Conservation (phyloP, 495 filamentous ascomycete genomes). For the Aspergillus haitiensis region DNA sequence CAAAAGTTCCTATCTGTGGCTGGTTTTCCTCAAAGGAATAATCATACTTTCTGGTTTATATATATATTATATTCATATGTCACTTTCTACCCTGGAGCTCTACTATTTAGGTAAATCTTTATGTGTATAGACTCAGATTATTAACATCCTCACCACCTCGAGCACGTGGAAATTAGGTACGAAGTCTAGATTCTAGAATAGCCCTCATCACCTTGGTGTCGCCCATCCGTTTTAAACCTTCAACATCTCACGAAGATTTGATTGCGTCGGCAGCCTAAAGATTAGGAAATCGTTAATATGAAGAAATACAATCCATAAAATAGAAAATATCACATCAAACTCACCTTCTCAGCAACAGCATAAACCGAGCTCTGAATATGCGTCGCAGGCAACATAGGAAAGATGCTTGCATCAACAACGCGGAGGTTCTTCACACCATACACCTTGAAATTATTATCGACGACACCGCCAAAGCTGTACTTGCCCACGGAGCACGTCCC, state of each 20-base stretch:
- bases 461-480: not conserved
- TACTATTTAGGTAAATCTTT: no score
- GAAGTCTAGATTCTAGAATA: no score
- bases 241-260: not conserved
- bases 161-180: no score
- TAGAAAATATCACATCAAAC: not conserved
- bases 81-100: no score
- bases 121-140: no score
- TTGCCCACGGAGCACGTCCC: not conserved
- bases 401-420: conserved; percentile 6
- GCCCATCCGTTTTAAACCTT: no score
- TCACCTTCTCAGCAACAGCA: conserved; percentile 16
- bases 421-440: not conserved
- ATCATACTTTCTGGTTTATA: no score
- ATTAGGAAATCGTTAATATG: not conserved
- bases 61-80: no score
- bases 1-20: no score
- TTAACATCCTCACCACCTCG: no score
- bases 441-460: conserved; percentile 6
- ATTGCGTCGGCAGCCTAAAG: not conserved
- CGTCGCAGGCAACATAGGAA: conserved; percentile 1
- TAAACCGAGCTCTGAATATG: conserved; percentile 13
- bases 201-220: no score
- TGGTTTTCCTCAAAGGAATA: no score
- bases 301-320: not conserved